A percentile compares a stretch with the other conserved stretches of the same genome.
phyloP scores from a whole-genome alignment of 148 eudicot genomes.

The Fallopia convolvulus region DNA sequence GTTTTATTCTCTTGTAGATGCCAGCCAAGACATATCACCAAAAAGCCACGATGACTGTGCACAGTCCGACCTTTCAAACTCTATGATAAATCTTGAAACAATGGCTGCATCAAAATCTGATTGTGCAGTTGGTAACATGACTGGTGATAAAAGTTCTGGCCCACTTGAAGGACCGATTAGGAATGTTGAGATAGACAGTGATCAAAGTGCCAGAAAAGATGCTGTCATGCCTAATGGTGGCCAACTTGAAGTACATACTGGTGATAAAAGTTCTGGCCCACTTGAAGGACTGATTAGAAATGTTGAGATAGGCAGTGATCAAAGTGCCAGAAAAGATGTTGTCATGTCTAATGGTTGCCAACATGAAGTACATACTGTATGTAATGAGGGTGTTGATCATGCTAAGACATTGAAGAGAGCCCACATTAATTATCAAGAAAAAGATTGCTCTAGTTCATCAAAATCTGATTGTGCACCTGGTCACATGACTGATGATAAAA shows the following conservation, averaged over 20 bases:
- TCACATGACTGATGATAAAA: neutral
- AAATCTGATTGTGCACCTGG: constrained; percentile 2
- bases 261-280: neutral
- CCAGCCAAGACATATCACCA: constrained; percentile 25
- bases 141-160: neutral
- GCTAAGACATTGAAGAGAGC: constrained; percentile 12
- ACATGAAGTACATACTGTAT: constrained; percentile 10
- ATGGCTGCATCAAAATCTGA: constrained; percentile 8
- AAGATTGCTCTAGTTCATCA: constrained; percentile 14
- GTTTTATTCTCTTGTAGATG: constrained; percentile 47
- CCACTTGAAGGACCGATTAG: neutral
- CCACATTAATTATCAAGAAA: constrained; percentile 12
- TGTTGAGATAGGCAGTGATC: neutral
- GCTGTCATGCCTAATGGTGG: neutral
- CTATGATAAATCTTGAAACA: constrained; percentile 15
- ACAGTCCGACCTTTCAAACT: constrained; percentile 20
- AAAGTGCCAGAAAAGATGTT: no score
- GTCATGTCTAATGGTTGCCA: neutral
- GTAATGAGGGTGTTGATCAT: constrained; percentile 1
- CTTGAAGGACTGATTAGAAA: neutral
- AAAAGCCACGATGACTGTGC: constrained; percentile 24
- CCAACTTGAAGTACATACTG: constrained; percentile 12
- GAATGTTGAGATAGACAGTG: neutral
- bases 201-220: neutral
- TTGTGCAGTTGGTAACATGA: neutral